Conservation (phyloP, 2,329 filamentous ascomycete species). For the Nemania sp. region DNA sequence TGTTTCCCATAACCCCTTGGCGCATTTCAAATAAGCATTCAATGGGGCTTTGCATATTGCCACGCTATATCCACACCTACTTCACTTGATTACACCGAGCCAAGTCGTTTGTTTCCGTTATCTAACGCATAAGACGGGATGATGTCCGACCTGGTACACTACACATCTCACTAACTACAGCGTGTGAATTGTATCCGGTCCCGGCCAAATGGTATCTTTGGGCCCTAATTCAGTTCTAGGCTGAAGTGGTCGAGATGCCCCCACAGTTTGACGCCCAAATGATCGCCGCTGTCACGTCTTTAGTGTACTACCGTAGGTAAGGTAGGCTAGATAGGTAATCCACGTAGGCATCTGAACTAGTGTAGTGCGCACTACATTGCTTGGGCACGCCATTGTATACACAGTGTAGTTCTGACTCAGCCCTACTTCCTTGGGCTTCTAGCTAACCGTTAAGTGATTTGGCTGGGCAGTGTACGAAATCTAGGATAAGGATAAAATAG, state of each 20-base stretch:
- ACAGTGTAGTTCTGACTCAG: constrained; percentile 18
- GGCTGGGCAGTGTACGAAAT: too few species aligned
- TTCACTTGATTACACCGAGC: background rate
- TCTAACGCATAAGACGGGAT: background rate
- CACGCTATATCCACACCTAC: background rate
- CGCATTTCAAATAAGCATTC: too few species aligned
- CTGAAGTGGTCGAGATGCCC: background rate
- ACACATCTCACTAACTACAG: too few species aligned
- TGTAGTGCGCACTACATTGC: too few species aligned
- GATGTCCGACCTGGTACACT: background rate
- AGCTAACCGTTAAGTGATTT: background rate
- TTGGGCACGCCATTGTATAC: background rate
- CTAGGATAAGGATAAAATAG: background rate
- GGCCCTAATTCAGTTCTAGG: too few species aligned
- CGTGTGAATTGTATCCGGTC: background rate
- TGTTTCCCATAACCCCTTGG: background rate
- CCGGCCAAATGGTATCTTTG: background rate
- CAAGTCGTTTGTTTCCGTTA: background rate
- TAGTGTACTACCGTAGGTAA: too few species aligned
- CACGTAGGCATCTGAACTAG: too few species aligned
- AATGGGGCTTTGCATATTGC: too few species aligned
- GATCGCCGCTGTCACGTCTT: background rate
- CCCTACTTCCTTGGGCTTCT: background rate
- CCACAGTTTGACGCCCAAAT: background rate
- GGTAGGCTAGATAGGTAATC: too few species aligned